These are phyloP conservation scores for Phytophthora podocarpi DNA, from an alignment of 352 stramenopile genomes.

Conservation along the genomic window DNA sequence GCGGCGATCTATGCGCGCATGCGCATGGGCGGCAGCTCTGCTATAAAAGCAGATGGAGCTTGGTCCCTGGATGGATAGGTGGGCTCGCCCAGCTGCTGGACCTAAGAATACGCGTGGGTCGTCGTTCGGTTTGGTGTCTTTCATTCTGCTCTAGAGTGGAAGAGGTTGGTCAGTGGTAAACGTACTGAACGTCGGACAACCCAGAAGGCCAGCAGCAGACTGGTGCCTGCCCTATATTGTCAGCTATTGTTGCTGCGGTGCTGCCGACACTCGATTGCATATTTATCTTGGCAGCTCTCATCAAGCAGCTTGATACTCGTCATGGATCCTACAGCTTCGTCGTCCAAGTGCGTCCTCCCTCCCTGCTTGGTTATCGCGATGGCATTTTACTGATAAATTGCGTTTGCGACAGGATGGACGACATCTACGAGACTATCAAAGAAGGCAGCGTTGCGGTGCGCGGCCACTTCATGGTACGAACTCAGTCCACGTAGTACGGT, in stretches of 20 bases:
- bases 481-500: neutral
- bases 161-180: conserved; percentile 20
- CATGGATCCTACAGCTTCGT: conserved; percentile 29
- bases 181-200: conserved; percentile 16
- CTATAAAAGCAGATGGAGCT: conserved; percentile 31
- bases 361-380: neutral
- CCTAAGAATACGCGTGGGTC: conserved; percentile 32
- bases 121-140: conserved; percentile 25
- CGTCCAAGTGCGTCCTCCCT: conserved; percentile 27
- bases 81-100: conserved; percentile 15
- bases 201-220: conserved; percentile 21
- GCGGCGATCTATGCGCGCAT: conserved; percentile 22
- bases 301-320: neutral
- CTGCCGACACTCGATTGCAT: conserved; percentile 16
- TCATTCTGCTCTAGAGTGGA: conserved; percentile 12
- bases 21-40: conserved; percentile 20
- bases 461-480: conserved; percentile 65
- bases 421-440: conserved; percentile 43
- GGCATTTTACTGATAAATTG: neutral
- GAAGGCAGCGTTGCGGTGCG: conserved; percentile 65
- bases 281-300: conserved; percentile 11
- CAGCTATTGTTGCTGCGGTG: neutral
- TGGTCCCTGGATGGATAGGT: neutral
- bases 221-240: conserved; percentile 12
- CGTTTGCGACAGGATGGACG: conserved; percentile 25